Base-by-base conservation (phyloP, 495 filamentous ascomycete species). In the Sordaria brevicollis region DNA sequence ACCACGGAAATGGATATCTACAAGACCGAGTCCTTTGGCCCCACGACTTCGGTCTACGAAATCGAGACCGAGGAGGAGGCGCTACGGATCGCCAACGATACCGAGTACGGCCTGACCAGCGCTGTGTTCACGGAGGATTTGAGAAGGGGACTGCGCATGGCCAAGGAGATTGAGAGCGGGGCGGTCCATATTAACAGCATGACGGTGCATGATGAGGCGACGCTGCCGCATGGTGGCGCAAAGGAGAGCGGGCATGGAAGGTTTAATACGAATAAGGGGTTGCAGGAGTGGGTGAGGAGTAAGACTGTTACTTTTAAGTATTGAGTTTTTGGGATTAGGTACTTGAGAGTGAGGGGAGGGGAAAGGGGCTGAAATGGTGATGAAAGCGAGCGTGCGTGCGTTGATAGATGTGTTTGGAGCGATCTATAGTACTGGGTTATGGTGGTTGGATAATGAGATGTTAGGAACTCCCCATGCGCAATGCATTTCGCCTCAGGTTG, bases 101-200 rank as follows among this genome's bases (percentile, higher is more conserved):
- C 93, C 36, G 86, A 91, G 71, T 88, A 95, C 57, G 94, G 94
- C 31, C 89, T 97, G 6, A 88, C 88, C 4, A 89, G 92, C 5
- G 91, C 92, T n/a, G 89, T 98, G 54, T 97, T 97, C 78, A 96
- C 93, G 3, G 88, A 88, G 77, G 86, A 97, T 74, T 76, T 95
- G 71, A 89, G 90, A 67, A 79, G 86, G 73, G 93, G 89, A 15
- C 86, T 97, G 74, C 86, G 90, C 65, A 82, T 96, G 35, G 88
- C 93, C 65, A 89, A 86, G 76, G 82, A 87, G 76, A 87, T 97
- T 54, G 88, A 94, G 80, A 89, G 90, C 11, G 94, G 94, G 33
- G 90, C 90, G 31, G 91, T 97, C 34, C 93, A 97, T 77, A 94
- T 97, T 76, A 97, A 97, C 77, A 85, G 82, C 37, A 89, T 93